Evolutionary conservation across 805 yeast species (phyloP).

Genomic region (Metschnikowia colocasiae): DNA sequence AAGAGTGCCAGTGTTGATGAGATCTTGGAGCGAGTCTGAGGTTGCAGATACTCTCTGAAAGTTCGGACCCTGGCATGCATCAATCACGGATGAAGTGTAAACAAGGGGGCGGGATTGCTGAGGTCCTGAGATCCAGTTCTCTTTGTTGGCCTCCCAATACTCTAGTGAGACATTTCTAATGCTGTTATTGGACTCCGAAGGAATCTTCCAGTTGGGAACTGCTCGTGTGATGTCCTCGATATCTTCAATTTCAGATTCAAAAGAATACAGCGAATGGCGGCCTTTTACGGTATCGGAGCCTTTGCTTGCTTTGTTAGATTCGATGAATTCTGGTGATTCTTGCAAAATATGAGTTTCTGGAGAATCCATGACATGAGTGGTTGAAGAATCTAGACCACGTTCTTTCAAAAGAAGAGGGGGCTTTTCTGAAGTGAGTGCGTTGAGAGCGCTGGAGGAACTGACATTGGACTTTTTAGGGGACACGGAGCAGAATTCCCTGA

Average conservation of each 20-base stretch:
- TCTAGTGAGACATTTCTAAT: slow-evolving; percentile 24
- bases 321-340: not conserved
- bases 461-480: not conserved
- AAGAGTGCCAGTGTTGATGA: not conserved
- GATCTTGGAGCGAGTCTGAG: not conserved
- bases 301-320: not conserved
- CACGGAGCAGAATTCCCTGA: not conserved
- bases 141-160: slow-evolving; percentile 31
- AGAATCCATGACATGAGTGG: not conserved
- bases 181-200: not conserved
- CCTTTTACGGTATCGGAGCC: not conserved
- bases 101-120: slow-evolving; percentile 27
- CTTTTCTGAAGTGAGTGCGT: not conserved
- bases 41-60: not conserved
- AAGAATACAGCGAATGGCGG: not conserved
- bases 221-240: slow-evolving; percentile 13
- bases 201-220: slow-evolving; percentile 3
- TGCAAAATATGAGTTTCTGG: not conserved
- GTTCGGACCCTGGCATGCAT: not conserved
- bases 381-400: no score
- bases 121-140: slow-evolving; percentile 23
- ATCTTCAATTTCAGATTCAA: slow-evolving; percentile 9
- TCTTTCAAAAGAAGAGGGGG: not conserved
- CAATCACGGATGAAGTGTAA: slow-evolving; percentile 18
- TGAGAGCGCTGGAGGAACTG: not conserved